Percentiles rank a stretch among this genome's conserved stretches.
These are phyloP conservation scores for Arthroderma sp. DNA, from an alignment of 2,329 filamentous ascomycete genomes.

Conservation along the genomic window DNA sequence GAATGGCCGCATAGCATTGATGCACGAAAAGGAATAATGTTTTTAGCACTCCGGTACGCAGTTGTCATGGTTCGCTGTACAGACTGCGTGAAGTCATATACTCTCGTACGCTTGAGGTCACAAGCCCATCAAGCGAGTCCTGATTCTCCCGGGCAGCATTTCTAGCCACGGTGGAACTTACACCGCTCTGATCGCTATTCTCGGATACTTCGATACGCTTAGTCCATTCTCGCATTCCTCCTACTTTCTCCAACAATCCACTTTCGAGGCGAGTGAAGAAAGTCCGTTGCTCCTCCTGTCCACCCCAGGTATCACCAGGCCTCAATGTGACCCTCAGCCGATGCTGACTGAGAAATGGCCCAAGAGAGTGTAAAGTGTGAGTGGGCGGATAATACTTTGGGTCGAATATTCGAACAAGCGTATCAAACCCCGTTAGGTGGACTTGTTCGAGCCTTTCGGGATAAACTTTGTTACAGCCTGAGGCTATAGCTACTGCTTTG, in stretches of 20 bases:
- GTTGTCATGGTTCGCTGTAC: conserved; percentile 14
- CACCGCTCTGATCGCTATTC: conserved; percentile 23
- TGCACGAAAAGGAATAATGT: too few relatives aligned
- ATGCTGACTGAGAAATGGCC: conserved; percentile 30
- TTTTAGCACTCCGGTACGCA: neutral
- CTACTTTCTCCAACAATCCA: conserved; percentile 24
- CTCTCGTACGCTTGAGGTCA: conserved; percentile 21
- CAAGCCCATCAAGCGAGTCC: conserved; percentile 22
- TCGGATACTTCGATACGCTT: conserved; percentile 29
- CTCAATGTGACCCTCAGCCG: conserved; percentile 32
- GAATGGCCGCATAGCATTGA: too few relatives aligned
- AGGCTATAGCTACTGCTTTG: conserved; percentile 33
- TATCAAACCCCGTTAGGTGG: conserved; percentile 38
- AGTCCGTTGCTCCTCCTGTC: conserved; percentile 24
- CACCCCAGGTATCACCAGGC: conserved; percentile 28
- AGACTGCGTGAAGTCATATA: conserved; percentile 21
- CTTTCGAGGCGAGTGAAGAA: conserved; percentile 26
- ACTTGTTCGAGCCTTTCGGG: conserved; percentile 28
- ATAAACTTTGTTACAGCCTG: conserved; percentile 20
- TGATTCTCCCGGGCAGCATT: conserved; percentile 21
- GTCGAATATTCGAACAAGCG: conserved; percentile 35
- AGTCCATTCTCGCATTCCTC: conserved; percentile 30
- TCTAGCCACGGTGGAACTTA: conserved; percentile 33
- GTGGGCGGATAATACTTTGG: conserved; percentile 36
- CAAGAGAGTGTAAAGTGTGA: conserved; percentile 29